Evolutionary conservation across 345 rosid genomes (phyloP).

Genomic region (Fremontodendron californicum): DNA sequence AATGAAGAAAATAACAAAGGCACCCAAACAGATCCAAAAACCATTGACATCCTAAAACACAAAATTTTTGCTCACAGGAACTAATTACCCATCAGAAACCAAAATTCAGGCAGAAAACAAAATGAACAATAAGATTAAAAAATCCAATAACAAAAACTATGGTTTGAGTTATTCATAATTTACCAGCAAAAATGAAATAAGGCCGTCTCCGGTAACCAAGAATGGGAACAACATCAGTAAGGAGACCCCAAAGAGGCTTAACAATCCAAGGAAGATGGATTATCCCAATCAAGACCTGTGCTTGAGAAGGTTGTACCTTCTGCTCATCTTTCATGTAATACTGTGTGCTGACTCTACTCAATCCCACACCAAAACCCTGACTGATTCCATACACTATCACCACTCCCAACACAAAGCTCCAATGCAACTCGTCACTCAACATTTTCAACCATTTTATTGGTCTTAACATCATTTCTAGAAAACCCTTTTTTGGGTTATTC

Average conservation of each 20-base stretch:
- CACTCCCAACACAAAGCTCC: conserved; percentile 69
- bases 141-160: neutral
- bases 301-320: conserved; percentile 62
- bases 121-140: neutral
- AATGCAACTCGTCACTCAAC: conserved; percentile 48
- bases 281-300: conserved; percentile 45
- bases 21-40: neutral
- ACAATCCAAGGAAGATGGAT: conserved; percentile 62
- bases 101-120: neutral
- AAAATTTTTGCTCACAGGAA: neutral
- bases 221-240: conserved; percentile 61
- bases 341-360: conserved; percentile 51
- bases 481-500: conserved; percentile 13
- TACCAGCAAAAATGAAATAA: conserved; percentile 63
- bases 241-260: conserved; percentile 71
- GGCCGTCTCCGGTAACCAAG: conserved; percentile 59
- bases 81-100: neutral
- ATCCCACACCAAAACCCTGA: conserved; percentile 58
- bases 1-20: neutral
- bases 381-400: conserved; percentile 59
- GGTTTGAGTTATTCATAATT: neutral
- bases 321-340: conserved; percentile 76
- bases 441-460: conserved; percentile 53
- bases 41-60: neutral
- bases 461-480: conserved; percentile 22